Conservation (phyloP, 371 early-diverging fungal species). For the Parasitella parasitica region DNA sequence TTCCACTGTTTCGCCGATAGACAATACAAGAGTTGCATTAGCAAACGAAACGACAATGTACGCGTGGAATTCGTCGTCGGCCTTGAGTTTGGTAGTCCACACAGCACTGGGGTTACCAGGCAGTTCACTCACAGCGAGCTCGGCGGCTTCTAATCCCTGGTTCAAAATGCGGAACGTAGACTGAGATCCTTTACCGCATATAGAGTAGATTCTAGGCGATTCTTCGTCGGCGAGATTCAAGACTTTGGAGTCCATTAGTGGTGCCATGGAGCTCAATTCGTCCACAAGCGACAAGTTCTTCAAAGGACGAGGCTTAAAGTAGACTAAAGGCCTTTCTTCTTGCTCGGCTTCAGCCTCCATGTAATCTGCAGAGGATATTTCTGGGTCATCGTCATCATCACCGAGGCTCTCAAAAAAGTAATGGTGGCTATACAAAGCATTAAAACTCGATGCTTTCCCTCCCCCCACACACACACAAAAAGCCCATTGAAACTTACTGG, state of each 20-base stretch:
- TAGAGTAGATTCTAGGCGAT: conserved; percentile 88
- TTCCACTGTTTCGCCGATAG: conserved; percentile 94
- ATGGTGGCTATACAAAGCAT: conserved; percentile 69
- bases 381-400: conserved; percentile 82
- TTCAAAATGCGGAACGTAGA: conserved; percentile 87
- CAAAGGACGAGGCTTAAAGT: conserved; percentile 81
- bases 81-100: conserved; percentile 85
- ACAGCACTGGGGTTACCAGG: conserved; percentile 94
- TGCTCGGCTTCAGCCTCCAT: conserved; percentile 56
- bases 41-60: conserved; percentile 93
- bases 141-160: conserved; percentile 90
- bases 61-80: conserved; percentile 71
- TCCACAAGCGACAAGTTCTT: conserved; percentile 86
- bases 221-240: conserved; percentile 89
- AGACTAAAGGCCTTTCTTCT: conserved; percentile 54
- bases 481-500: conserved; percentile 58
- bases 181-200: conserved; percentile 83
- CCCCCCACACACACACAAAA: no score
- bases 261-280: conserved; percentile 83
- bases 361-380: conserved; percentile 73
- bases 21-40: conserved; percentile 90
- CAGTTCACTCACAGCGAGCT: conserved; percentile 89
- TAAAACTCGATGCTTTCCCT: no score
- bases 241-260: conserved; percentile 76
- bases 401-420: conserved; percentile 94